These are phyloP conservation scores for Scalesia atractyloides DNA, from an alignment of 129 eudicot species.

Conservation along the genomic window DNA sequence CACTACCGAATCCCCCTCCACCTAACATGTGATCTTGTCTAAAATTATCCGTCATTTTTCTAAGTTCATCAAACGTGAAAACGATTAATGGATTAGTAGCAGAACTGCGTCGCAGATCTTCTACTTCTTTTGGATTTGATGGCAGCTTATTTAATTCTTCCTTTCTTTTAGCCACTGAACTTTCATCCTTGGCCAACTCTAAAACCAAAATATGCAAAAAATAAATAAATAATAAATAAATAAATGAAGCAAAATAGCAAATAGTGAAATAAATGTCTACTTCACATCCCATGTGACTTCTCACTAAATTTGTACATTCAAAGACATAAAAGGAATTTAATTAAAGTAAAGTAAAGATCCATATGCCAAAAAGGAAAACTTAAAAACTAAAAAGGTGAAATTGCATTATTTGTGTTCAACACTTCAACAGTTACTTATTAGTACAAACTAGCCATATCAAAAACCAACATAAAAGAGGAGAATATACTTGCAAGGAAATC, in stretches of 20 bases:
- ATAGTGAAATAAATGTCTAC: slow-evolving; percentile 11
- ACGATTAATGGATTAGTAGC: slow-evolving; percentile 72
- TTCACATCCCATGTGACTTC: slow-evolving; percentile 10
- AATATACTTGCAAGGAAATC: neutral
- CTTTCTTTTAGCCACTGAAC: slow-evolving; percentile 39
- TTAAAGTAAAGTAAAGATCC: slow-evolving; percentile 1
- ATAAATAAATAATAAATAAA: too few relatives aligned
- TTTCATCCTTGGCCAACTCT: slow-evolving; percentile 62
- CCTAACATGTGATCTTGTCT: slow-evolving; percentile 91
- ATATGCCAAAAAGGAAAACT: slow-evolving; percentile 1
- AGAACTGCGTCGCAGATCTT: slow-evolving; percentile 68
- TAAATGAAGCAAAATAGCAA: neutral
- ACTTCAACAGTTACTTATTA: neutral
- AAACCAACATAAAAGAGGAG: neutral
- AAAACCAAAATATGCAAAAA: slow-evolving; percentile 16
- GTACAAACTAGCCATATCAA: neutral
- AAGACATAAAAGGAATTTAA: neutral
- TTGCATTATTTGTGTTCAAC: neutral
- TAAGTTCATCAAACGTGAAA: slow-evolving; percentile 72
- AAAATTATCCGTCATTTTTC: slow-evolving; percentile 70
- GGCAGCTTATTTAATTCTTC: slow-evolving; percentile 63
- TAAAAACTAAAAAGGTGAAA: neutral
- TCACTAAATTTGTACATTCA: neutral
- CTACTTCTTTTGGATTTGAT: slow-evolving; percentile 96
- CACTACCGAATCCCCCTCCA: slow-evolving; percentile 95